phyloP scores from a whole-genome alignment of 306 rosid genomes.

The Oemleria cerasiformis region DNA sequence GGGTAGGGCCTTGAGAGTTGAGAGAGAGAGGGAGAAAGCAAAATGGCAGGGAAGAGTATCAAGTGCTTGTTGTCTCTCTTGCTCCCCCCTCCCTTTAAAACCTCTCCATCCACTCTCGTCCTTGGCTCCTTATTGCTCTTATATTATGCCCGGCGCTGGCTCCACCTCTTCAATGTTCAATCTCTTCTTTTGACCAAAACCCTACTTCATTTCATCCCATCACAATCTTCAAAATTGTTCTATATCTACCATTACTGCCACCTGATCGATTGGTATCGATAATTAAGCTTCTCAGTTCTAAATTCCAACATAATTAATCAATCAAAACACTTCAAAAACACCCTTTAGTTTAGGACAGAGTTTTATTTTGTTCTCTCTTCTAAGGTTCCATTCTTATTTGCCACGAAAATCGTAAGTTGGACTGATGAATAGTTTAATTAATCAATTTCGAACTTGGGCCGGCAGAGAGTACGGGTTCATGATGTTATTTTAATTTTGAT shows the following conservation, averaged over 20 bases:
- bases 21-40: too few species aligned
- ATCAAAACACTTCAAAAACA: too few species aligned
- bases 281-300: background rate
- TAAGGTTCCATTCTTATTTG: too few species aligned
- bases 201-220: slow-evolving; percentile 23
- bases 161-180: slow-evolving; percentile 31
- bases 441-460: background rate
- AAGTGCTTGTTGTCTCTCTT: slow-evolving; percentile 39
- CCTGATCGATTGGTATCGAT: slow-evolving; percentile 2
- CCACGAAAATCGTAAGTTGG: too few species aligned
- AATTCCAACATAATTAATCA: background rate
- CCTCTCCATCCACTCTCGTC: slow-evolving; percentile 22
- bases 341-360: too few species aligned
- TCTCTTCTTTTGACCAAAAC: slow-evolving; percentile 50
- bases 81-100: slow-evolving; percentile 25
- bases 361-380: too few species aligned
- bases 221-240: background rate
- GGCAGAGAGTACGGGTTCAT: background rate
- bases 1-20: slow-evolving; percentile 20
- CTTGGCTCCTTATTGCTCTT: slow-evolving; percentile 14
- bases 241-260: slow-evolving; percentile 1
- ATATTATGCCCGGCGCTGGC: slow-evolving; percentile 16
- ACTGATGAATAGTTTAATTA: background rate
- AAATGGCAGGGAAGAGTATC: slow-evolving; percentile 33
- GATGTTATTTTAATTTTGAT: background rate